phyloP scores from a whole-genome alignment of 108 stramenopile species.

The Cyclotella cryptica region DNA sequence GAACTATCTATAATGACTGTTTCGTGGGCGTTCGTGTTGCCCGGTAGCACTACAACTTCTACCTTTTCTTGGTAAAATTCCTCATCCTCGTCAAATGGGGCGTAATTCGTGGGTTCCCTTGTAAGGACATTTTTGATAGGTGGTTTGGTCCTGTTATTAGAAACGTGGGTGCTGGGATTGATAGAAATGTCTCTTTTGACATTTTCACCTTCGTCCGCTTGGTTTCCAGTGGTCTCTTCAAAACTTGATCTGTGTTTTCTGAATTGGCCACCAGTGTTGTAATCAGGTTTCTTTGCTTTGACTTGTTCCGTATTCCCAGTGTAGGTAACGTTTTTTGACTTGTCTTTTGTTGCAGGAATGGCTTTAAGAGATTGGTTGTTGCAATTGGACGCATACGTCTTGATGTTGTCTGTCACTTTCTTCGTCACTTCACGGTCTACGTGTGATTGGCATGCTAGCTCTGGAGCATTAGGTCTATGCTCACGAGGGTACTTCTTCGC shows the following conservation, averaged over 20 bases:
- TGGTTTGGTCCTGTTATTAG: neutral
- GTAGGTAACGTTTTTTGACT: no score
- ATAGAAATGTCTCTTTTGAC: neutral
- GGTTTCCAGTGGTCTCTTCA: no score
- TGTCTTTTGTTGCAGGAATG: no score
- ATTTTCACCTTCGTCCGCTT: no score
- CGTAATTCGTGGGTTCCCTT: conserved; percentile 1
- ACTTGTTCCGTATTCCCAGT: no score
- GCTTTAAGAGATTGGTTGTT: no score
- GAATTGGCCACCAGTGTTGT: no score
- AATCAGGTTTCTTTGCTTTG: no score
- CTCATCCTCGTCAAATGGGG: neutral
- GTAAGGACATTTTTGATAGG: neutral
- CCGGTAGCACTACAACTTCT: neutral
- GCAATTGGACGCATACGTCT: no score
- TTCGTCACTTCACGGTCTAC: neutral
- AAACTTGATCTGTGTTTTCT: no score
- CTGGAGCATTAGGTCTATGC: neutral
- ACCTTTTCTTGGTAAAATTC: neutral
- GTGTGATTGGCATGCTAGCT: neutral
- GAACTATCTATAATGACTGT: neutral
- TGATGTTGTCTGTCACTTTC: neutral
- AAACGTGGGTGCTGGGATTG: neutral
- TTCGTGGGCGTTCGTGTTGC: neutral
- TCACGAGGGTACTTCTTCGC: neutral